phyloP scores from a whole-genome alignment of 2,329 filamentous ascomycete species.

The Colletotrichum tropicicola region DNA sequence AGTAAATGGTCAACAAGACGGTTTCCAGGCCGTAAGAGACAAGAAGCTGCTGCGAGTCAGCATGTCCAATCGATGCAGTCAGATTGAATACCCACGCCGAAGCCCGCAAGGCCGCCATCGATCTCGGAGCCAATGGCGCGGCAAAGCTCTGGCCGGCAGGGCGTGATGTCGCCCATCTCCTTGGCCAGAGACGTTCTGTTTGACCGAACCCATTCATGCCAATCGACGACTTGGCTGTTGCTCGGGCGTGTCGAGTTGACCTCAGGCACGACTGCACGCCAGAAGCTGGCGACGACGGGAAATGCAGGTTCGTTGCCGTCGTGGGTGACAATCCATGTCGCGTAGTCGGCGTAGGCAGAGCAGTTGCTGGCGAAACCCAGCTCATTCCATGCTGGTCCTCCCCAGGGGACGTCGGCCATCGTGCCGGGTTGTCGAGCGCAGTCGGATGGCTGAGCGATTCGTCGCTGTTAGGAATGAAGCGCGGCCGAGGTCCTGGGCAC shows the following conservation, averaged over 20 bases:
- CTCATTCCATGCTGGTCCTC: background rate
- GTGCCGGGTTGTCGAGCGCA: background rate
- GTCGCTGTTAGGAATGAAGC: background rate
- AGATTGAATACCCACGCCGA: background rate
- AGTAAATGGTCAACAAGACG: constrained; percentile 13
- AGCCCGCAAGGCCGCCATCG: constrained; percentile 7
- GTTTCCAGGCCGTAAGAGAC: constrained; percentile 4
- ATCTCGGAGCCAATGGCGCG: constrained; percentile 7
- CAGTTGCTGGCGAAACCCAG: constrained; percentile 8
- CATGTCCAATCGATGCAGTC: background rate
- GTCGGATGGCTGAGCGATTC: background rate
- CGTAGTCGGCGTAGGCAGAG: constrained; percentile 12
- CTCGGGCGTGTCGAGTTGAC: background rate
- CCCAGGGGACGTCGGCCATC: constrained; percentile 7
- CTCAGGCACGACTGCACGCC: constrained; percentile 1
- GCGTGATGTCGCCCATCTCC: background rate
- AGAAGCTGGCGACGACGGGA: constrained; percentile 12
- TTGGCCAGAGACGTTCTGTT: background rate
- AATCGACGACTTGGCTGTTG: constrained; percentile 3
- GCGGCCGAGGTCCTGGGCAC: no score
- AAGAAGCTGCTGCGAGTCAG: constrained; percentile 1
- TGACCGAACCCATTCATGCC: constrained; percentile 23
- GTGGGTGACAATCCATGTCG: constrained; percentile 18
- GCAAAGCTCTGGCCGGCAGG: constrained; percentile 9
- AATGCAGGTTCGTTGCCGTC: constrained; percentile 3